Conservation (phyloP, 768 basidiomycete species). For the Tephrocybe sp. region DNA sequence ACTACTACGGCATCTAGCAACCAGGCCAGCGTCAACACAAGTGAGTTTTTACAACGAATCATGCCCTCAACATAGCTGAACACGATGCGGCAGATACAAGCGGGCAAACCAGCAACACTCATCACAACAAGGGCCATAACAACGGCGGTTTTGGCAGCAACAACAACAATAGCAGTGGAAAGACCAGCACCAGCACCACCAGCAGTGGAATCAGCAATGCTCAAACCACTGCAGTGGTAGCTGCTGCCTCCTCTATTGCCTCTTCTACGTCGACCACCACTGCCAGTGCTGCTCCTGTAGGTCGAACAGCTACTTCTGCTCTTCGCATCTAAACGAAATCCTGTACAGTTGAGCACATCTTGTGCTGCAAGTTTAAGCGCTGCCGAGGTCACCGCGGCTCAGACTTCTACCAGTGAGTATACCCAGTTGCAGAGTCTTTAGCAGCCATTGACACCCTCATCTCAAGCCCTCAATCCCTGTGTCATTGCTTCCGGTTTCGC, state of each 20-base stretch:
- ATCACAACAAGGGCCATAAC: not conserved
- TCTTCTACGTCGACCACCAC: not conserved
- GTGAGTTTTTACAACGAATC: not conserved
- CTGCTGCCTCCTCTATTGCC: not conserved
- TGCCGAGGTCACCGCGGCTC: conserved; percentile 16
- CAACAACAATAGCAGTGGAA: conserved; percentile 15
- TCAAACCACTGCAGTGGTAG: not conserved
- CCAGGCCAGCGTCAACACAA: not conserved
- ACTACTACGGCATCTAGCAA: too few species aligned
- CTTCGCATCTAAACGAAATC: not conserved
- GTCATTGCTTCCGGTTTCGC: conserved; percentile 27
- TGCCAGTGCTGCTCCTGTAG: not conserved
- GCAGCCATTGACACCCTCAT: not conserved
- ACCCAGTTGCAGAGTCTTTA: not conserved
- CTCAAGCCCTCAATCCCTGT: conserved; percentile 21
- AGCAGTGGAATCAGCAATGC: conserved; percentile 10
- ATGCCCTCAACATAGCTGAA: too few species aligned
- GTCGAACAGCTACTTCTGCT: not conserved
- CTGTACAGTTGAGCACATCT: not conserved
- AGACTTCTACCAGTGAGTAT: conserved; percentile 35
- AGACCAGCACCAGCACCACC: conserved; percentile 8
- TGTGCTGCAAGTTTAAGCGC: not conserved
- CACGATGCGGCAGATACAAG: not conserved
- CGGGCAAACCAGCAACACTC: conserved; percentile 7
- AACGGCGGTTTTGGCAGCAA: conserved; percentile 1